Evolutionary conservation across 768 basidiomycete species (phyloP).

Genomic region (Cyclocybe aegerita): DNA sequence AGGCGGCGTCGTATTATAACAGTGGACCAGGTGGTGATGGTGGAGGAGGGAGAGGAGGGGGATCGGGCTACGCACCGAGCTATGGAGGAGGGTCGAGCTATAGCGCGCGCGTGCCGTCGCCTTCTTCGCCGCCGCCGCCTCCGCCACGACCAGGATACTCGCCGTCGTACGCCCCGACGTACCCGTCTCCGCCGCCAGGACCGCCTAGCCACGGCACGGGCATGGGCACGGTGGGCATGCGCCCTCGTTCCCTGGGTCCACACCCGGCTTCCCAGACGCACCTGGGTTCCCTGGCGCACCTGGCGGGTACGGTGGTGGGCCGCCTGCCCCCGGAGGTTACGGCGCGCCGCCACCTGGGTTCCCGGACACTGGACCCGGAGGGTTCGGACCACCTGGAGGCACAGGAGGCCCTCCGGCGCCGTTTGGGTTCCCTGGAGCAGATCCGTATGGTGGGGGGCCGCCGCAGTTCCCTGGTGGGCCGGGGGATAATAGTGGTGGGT

Average conservation of each 20-base stretch:
- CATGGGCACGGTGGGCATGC: conserved; percentile 7
- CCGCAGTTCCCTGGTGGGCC: conserved; percentile 29
- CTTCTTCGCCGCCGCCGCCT: conserved; percentile 26
- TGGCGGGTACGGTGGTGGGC: conserved; percentile 13
- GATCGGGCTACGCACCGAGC: not conserved
- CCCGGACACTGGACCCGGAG: conserved; percentile 34
- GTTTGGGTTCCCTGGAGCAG: conserved; percentile 36
- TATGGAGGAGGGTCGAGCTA: not conserved
- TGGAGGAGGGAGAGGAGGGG: too few species aligned
- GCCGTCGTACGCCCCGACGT: conserved; percentile 22
- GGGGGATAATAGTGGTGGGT: conserved; percentile 8
- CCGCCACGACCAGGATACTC: conserved; percentile 7
- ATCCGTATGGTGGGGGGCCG: conserved; percentile 19
- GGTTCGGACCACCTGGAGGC: conserved; percentile 17
- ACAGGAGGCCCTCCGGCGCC: conserved; percentile 23
- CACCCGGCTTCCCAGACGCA: conserved; percentile 5
- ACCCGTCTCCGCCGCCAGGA: conserved; percentile 19
- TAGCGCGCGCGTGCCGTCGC: conserved; percentile 13
- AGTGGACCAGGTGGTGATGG: conserved; percentile 6
- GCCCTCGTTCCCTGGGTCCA: conserved; percentile 30
- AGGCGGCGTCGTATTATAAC: conserved; percentile 31
- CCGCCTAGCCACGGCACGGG: conserved; percentile 11
- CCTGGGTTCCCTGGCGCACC: conserved; percentile 22
- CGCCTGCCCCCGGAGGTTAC: conserved; percentile 10
- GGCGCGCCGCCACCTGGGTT: conserved; percentile 30